Percentiles rank a stretch among this genome's conserved stretches.
These are phyloP conservation scores for Gaillardinia entomophila DNA, from an alignment of 805 yeast genomes.

Conservation along the genomic window DNA sequence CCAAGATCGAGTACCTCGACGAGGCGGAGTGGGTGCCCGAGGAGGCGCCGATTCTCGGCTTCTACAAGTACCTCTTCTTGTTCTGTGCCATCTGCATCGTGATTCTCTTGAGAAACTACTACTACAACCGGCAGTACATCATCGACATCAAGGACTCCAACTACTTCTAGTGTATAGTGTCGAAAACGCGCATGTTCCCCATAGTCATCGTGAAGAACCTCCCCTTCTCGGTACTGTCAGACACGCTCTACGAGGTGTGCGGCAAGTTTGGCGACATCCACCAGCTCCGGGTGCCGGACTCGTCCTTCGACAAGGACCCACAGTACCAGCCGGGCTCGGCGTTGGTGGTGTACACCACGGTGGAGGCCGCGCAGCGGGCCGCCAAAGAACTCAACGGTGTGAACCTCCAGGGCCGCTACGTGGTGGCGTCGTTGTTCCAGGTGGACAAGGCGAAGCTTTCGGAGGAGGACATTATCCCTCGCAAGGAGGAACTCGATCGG, in stretches of 20 bases:
- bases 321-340: conserved; percentile 43
- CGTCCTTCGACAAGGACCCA: conserved; percentile 6
- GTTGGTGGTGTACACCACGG: conserved; percentile 46
- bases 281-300: conserved; percentile 42
- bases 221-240: conserved; percentile 44
- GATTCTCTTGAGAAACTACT: conserved; percentile 8
- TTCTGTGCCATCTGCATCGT: conserved; percentile 6
- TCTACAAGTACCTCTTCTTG: conserved; percentile 6
- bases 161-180: conserved; percentile 7
- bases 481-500: conserved; percentile 22
- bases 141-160: conserved; percentile 19
- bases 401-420: conserved; percentile 52
- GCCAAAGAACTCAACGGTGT: conserved; percentile 54
- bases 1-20: background rate
- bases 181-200: conserved; percentile 14
- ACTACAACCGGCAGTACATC: conserved; percentile 16
- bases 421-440: conserved; percentile 45
- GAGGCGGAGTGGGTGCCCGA: background rate
- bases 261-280: conserved; percentile 51
- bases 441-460: conserved; percentile 33
- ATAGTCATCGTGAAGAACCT: conserved; percentile 52
- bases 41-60: background rate
- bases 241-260: conserved; percentile 46
- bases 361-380: conserved; percentile 45
- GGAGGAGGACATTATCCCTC: conserved; percentile 17